phyloP scores from a whole-genome alignment of 176 grass and related monocot genomes.

The Ananas comosus region DNA sequence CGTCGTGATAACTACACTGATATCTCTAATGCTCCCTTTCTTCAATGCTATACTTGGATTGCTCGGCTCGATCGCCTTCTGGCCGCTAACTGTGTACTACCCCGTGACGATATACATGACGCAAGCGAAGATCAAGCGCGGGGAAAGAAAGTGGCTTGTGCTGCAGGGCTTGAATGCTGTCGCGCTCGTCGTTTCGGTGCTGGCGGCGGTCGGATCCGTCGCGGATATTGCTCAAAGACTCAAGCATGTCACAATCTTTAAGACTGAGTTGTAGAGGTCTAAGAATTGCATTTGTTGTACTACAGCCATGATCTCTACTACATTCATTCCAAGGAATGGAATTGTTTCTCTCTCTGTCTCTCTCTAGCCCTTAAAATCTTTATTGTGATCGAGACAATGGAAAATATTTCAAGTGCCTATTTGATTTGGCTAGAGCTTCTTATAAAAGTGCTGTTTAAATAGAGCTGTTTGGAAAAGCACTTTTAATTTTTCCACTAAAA shows the following conservation, averaged over 20 bases:
- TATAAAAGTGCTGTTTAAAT: too few relatives aligned
- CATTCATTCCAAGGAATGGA: too few relatives aligned
- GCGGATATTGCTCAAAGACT: constrained; percentile 66
- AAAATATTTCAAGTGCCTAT: too few relatives aligned
- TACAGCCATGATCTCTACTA: too few relatives aligned
- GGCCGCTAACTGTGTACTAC: constrained; percentile 78
- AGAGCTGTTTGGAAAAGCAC: too few relatives aligned
- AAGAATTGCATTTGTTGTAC: neutral
- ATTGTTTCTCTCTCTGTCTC: too few relatives aligned
- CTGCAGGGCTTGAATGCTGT: constrained; percentile 58
- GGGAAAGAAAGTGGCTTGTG: constrained; percentile 48
- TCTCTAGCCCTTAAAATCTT: too few relatives aligned
- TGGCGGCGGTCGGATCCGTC: constrained; percentile 61
- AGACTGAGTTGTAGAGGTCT: constrained; percentile 44
- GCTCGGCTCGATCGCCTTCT: constrained; percentile 74
- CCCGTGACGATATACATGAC: constrained; percentile 72
- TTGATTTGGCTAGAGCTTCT: too few relatives aligned
- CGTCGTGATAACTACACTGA: constrained; percentile 49
- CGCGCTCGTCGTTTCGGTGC: constrained; percentile 57
- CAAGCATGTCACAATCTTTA: constrained; percentile 59
- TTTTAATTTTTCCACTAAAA: too few relatives aligned
- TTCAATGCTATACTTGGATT: constrained; percentile 83
- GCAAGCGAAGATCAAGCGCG: constrained; percentile 56
- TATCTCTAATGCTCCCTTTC: constrained; percentile 80
- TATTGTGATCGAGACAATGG: too few relatives aligned